Evolutionary conservation across 2,329 filamentous ascomycete genomes (phyloP), one percentile per base, ranked within the genome.

Genomic region (Pseudodiploospora longispora): DNA sequence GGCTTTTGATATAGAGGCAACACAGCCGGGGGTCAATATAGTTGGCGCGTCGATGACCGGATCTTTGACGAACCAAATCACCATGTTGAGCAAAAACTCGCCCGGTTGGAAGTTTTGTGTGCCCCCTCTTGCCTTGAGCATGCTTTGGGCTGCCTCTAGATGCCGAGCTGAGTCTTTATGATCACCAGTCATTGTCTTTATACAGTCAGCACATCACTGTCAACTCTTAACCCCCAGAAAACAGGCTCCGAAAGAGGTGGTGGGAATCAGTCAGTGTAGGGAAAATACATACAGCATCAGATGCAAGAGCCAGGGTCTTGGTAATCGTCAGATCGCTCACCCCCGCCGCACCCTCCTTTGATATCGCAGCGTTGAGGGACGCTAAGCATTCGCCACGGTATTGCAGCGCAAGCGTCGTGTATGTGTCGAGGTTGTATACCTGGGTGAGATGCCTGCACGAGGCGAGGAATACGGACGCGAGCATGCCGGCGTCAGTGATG

Each of bases 311-410:
- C n/a, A 54, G 35, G 6, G 45, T 52, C 34, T 55, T 52, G 1
- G 51, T 48, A 10, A 56, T 51, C 5, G 54, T 56, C 7, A 47
- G 29, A 7, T 56, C 49, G 32, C 49, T 52, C 19, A 10, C 48
- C 37, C 9, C 35, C 29, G 4, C 30, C 29, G 9, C 44, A 19
- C 19, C 43, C 27, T 54, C 48, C 6, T 30, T 30, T 3, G 36
- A 31, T 12, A 54, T 27, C 7, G 40, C 45, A 6, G 36, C 19
- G 10, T 41, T 43, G 6, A 55, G 48, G 6, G 38, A 30, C 6
- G 30, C 37, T 10, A 55, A 49, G 19, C 49, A 53, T 3, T 50
- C 41, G 3, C 38, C 36, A 28, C 48, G 50, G 33, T 56, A 56
- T 6, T 34, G 36, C n/a, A 51, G 12, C 3, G 45, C 42, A 1